Conservation (phyloP, 495 filamentous ascomycete genomes). For the Penicillium longicatenatum region DNA sequence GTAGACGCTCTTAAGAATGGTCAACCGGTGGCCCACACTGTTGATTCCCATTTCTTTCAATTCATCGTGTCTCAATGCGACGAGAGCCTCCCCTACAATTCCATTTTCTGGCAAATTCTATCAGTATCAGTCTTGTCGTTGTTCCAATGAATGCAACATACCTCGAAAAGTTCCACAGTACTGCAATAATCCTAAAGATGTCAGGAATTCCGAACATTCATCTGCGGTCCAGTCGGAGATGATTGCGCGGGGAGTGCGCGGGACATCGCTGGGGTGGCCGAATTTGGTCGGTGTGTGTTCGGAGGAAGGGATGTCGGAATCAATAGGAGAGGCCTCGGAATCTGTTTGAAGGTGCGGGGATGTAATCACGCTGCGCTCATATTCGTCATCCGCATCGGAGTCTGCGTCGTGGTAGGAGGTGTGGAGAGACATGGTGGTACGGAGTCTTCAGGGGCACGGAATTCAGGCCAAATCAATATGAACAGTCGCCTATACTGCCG, state of each 20-base stretch:
- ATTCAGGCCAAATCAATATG: neutral
- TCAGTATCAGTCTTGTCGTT: conserved; percentile 5
- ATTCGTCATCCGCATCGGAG: conserved; percentile 93
- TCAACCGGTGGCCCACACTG: conserved; percentile 91
- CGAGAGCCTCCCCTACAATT: conserved; percentile 87
- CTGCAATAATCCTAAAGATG: conserved; percentile 74
- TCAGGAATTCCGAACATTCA: conserved; percentile 85
- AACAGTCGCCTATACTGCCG: neutral
- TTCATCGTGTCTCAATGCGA: conserved; percentile 88
- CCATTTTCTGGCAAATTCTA: conserved; percentile 69
- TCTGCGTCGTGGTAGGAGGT: conserved; percentile 67
- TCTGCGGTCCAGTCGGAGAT: conserved; percentile 89
- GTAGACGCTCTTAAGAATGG: conserved; percentile 92
- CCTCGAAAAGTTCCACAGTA: conserved; percentile 83
- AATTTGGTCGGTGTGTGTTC: conserved; percentile 90
- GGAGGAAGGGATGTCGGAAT: conserved; percentile 76
- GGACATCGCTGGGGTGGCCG: conserved; percentile 62
- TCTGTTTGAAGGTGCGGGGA: conserved; percentile 74
- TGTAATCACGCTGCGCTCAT: conserved; percentile 77
- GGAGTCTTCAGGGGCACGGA: neutral
- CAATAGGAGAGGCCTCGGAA: conserved; percentile 76
- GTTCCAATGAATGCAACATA: conserved; percentile 38
- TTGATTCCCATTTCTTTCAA: conserved; percentile 90
- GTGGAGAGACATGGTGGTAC: conserved; percentile 50
- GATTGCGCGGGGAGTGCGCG: conserved; percentile 71